These are phyloP conservation scores for Vanrija pseudolonga DNA, from an alignment of 1,284 basidiomycete genomes.

Conservation along the genomic window DNA sequence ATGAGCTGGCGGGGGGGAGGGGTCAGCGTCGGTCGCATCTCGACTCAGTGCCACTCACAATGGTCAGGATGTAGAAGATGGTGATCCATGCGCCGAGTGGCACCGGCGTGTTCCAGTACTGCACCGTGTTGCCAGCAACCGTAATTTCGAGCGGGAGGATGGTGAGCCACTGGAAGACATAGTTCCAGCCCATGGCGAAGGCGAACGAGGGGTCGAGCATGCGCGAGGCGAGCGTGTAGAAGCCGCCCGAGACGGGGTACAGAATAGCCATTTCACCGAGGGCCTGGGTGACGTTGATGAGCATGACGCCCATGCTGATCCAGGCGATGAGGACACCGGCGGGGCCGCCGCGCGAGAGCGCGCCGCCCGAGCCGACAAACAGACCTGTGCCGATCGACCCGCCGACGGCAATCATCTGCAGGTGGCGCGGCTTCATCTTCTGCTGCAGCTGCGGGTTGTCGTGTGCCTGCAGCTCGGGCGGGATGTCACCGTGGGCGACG, in stretches of 20 bases:
- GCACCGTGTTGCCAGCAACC: conserved; percentile 40
- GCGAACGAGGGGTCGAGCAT: conserved; percentile 43
- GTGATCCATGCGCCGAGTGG: conserved; percentile 48
- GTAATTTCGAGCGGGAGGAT: conserved; percentile 50
- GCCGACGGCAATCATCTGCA: conserved; percentile 51
- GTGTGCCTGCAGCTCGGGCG: conserved; percentile 27
- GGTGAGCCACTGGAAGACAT: conserved; percentile 47
- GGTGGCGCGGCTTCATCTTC: conserved; percentile 48
- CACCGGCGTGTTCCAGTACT: conserved; percentile 41
- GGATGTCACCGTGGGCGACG: conserved; percentile 34
- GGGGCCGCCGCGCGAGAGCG: conserved; percentile 53
- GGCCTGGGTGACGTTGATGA: conserved; percentile 41
- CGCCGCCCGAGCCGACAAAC: conserved; percentile 50
- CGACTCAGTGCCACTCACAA: conserved; percentile 16
- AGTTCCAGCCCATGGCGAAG: conserved; percentile 49
- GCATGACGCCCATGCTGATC: conserved; percentile 36
- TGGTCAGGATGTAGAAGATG: conserved; percentile 41
- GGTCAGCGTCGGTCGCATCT: too few species aligned
- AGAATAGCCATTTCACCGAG: conserved; percentile 52
- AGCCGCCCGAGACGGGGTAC: conserved; percentile 52
- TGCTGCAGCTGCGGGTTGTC: conserved; percentile 48
- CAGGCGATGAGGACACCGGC: conserved; percentile 50
- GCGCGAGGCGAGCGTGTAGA: conserved; percentile 48
- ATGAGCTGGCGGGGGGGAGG: conserved; percentile 3
- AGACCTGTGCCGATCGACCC: conserved; percentile 35